These are phyloP conservation scores for Golovinomyces cichoracearum DNA, from an alignment of 2,329 filamentous ascomycete genomes.

Conservation along the genomic window DNA sequence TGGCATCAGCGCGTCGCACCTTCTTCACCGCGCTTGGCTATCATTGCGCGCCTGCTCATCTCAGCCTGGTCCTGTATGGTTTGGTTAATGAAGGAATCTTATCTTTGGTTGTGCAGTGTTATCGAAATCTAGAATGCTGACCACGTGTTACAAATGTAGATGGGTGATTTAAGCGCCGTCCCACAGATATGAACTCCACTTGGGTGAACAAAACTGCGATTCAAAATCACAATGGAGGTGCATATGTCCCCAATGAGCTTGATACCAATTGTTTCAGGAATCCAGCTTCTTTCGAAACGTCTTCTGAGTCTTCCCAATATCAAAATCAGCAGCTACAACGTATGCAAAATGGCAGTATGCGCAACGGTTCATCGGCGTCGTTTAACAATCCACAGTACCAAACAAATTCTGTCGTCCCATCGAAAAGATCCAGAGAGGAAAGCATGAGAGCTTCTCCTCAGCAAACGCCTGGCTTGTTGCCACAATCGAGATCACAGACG, in stretches of 20 bases:
- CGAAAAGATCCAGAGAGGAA: conserved; percentile 72
- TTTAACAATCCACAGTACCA: conserved; percentile 50
- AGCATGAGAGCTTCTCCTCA: conserved; percentile 60
- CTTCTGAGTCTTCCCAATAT: conserved; percentile 30
- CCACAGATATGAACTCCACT: conserved; percentile 35
- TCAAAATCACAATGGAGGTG: conserved; percentile 44
- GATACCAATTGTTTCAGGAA: conserved; percentile 35
- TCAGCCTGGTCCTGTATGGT: conserved; percentile 4
- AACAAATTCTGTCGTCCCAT: conserved; percentile 65
- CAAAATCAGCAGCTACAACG: conserved; percentile 23
- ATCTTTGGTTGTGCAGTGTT: not conserved
- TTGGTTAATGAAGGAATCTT: conserved; percentile 8
- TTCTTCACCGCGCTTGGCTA: conserved; percentile 11
- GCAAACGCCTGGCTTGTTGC: conserved; percentile 45
- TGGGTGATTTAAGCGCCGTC: conserved; percentile 17
- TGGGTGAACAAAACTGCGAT: conserved; percentile 45
- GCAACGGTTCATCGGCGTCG: conserved; percentile 58
- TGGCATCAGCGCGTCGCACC: conserved; percentile 11
- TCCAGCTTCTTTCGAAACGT: conserved; percentile 31
- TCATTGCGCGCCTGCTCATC: conserved; percentile 10
- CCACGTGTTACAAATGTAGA: conserved; percentile 11
- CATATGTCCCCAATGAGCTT: conserved; percentile 30
- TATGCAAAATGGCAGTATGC: conserved; percentile 63
- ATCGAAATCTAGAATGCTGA: conserved; percentile 8
- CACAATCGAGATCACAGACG: conserved; percentile 73